Base-by-base conservation (phyloP, 352 stramenopile species). In the Phytophthora megakarya region DNA sequence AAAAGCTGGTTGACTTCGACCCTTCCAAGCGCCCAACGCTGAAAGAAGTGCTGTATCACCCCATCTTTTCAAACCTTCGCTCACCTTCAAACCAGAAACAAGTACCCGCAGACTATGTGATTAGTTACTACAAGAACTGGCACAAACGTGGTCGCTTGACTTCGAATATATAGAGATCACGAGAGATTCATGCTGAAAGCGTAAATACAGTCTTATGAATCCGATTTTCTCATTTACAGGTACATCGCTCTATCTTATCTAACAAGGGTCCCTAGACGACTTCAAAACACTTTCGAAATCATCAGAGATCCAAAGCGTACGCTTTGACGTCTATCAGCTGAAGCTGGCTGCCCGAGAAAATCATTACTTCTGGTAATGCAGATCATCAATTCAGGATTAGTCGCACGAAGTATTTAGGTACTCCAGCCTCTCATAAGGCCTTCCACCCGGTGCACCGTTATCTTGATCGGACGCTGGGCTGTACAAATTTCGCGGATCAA, bases 371-470 rank as follows among this genome's bases (percentile, higher is more conserved):
- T 40, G 30, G 16, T 50, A 35, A 35, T 35, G 30, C 13, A 13
- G 19, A 52, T 40, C 50, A 52, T 18, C 8, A 46, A 25, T 19
- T 22, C 8, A 35, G 5, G 13, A 39, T 60, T 59, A 32, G 19
- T 43, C 8, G 19, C 35, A 10, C 33, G 8, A 38, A 48, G 30
- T 35, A 35, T 44, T 54, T 39, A 65, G 15, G 38, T 61, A 25
- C 51, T 81, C 84, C 84, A 90, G 6, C 75, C 84, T 45, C 81
- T 74, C 81, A 91, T 93, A 16, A 93, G 72, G 0, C 81, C 81
- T 70, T 93, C 81, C n/a, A 93, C 81, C 13, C 83, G 85, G 65
- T 88, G 83, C 43, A 93, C 74, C 22, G 71, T 88, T 53, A 93
- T 73, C 48, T 75, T 61, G 25, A 93, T 67, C 13, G 85, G 85